Conservation (phyloP, 306 rosid genomes). For the Glycyrrhiza uralensis region DNA sequence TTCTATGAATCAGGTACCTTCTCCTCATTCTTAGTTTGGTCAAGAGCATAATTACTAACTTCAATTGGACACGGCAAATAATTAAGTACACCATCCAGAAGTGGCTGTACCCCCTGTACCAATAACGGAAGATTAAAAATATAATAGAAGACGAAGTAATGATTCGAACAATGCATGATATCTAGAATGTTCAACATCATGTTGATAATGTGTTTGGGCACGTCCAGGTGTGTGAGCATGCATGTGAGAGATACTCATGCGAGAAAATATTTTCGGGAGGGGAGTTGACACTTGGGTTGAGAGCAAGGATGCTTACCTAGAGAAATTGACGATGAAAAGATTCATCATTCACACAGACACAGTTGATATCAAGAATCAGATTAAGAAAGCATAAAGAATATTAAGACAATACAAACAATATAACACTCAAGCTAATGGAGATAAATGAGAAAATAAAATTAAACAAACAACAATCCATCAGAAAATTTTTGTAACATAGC, state of each 20-base stretch:
- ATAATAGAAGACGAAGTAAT: conserved; percentile 12
- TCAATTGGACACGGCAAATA: conserved; percentile 95
- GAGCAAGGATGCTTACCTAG: not conserved
- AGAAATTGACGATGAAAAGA: not conserved
- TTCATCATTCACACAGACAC: not conserved
- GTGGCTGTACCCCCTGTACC: conserved; percentile 95
- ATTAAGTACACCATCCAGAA: conserved; percentile 78
- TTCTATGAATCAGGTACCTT: conserved; percentile 51
- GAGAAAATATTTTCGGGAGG: not conserved
- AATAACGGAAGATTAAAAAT: conserved; percentile 28
- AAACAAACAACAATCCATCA: not conserved
- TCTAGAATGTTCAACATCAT: not conserved
- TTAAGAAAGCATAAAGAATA: not conserved
- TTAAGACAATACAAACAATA: not conserved
- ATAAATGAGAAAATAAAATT: not conserved
- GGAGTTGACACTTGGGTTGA: not conserved
- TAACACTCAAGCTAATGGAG: not conserved
- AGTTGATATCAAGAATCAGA: not conserved
- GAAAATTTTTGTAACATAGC: not conserved
- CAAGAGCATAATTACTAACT: conserved; percentile 86
- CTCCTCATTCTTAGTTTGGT: conserved; percentile 84
- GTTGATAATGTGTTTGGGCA: not conserved
- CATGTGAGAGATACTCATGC: not conserved
- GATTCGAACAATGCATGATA: conserved; percentile 3
- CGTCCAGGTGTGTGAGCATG: not conserved